Evolutionary conservation across 2,329 filamentous ascomycete species (phyloP).

Genomic region (Colletotrichum liaoningense): DNA sequence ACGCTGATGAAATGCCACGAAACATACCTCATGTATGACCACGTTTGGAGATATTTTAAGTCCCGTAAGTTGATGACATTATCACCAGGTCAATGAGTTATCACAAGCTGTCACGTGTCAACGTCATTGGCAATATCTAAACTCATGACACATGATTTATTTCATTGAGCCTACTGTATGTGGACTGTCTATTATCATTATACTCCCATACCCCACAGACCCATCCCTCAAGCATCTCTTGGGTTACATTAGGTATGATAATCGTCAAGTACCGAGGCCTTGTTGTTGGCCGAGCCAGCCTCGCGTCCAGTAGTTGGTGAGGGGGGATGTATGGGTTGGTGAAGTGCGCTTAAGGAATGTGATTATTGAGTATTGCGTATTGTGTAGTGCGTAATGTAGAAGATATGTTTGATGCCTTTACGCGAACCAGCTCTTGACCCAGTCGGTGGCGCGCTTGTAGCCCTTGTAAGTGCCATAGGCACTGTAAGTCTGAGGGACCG

Average conservation of each 20-base stretch:
- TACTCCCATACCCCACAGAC: not conserved
- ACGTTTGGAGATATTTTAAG: no score
- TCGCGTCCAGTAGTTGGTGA: not conserved
- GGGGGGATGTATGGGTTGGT: not conserved
- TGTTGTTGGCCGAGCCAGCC: not conserved
- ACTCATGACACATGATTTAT: not conserved
- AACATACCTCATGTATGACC: no score
- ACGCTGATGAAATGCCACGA: no score
- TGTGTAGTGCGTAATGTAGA: not conserved
- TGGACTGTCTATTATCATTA: not conserved
- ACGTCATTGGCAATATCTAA: not conserved
- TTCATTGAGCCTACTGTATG: not conserved
- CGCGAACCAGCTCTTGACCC: conserved; percentile 15
- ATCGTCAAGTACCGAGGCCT: not conserved
- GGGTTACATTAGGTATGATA: not conserved
- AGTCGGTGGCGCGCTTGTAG: conserved; percentile 30
- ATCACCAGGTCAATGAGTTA: not conserved
- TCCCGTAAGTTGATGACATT: no score
- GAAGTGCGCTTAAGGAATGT: not conserved
- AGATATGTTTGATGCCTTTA: not conserved
- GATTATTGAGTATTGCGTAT: not conserved
- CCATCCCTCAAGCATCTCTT: not conserved
- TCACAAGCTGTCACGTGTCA: not conserved
- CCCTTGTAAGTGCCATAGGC: conserved; percentile 16
- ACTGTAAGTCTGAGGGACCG: not conserved